phyloP scores from a whole-genome alignment of 768 basidiomycete genomes.

The Pisolithus microcarpus region DNA sequence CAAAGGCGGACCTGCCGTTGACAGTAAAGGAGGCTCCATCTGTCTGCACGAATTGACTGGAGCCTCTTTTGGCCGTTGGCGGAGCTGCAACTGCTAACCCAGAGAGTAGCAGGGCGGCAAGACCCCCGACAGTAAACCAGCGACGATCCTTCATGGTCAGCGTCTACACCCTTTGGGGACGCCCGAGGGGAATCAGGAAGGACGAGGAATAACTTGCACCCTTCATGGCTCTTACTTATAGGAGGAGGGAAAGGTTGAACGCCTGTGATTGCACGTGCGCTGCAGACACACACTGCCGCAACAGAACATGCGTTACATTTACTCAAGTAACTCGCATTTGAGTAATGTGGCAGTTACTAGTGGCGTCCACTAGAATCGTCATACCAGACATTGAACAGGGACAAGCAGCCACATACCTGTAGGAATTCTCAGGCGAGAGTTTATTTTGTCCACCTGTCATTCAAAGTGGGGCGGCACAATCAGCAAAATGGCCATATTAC shows the following conservation, averaged over 20 bases:
- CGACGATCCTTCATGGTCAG: conserved; percentile 31
- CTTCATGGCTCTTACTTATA: conserved; percentile 12
- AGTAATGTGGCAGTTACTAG: not conserved
- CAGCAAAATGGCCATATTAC: too few relatives aligned
- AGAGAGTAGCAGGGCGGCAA: conserved; percentile 26
- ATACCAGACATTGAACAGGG: too few relatives aligned
- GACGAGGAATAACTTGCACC: not conserved
- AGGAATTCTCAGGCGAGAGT: too few relatives aligned
- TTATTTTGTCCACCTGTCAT: too few relatives aligned
- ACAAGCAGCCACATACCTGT: too few relatives aligned
- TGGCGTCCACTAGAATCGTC: too few relatives aligned
- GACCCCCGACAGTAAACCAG: conserved; percentile 18
- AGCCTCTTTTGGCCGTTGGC: conserved; percentile 24
- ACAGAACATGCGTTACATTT: conserved; percentile 1
- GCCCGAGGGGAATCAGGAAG: not conserved
- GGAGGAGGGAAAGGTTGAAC: not conserved
- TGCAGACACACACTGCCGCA: conserved; percentile 1
- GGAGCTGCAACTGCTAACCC: conserved; percentile 26
- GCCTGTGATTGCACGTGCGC: conserved; percentile 10
- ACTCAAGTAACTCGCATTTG: conserved; percentile 2
- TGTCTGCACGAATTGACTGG: conserved; percentile 40
- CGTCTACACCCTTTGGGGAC: conserved; percentile 5
- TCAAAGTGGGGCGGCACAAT: too few relatives aligned
- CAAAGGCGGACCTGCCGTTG: conserved; percentile 42
- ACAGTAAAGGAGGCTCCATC: conserved; percentile 41